A percentile compares a stretch with the other conserved stretches of the same genome.
Conservation (phyloP, 1,139 yeast species). For the Pichia sp. region DNA sequence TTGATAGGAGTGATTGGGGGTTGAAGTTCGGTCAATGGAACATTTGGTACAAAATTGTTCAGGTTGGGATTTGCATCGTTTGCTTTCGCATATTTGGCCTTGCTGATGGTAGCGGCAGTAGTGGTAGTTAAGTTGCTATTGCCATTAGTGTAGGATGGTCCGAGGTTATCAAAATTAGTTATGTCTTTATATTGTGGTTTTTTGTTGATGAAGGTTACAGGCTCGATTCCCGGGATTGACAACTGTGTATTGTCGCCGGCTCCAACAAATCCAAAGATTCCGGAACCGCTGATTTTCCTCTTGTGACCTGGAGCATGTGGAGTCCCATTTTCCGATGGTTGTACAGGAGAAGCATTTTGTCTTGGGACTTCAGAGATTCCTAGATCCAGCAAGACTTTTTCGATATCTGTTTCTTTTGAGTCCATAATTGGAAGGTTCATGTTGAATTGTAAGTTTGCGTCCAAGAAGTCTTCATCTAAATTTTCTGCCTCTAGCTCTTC, state of each 20-base stretch:
- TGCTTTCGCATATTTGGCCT: background rate
- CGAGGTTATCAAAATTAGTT: conserved; percentile 24
- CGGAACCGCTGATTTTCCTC: conserved; percentile 47
- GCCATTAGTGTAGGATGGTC: conserved; percentile 4
- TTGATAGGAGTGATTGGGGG: background rate
- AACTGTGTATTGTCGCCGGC: conserved; percentile 45
- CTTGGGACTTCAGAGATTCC: conserved; percentile 42
- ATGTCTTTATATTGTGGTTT: conserved; percentile 28
- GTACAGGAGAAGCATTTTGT: background rate
- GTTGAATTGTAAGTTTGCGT: conserved; percentile 10
- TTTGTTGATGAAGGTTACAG: conserved; percentile 24
- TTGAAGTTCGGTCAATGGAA: background rate
- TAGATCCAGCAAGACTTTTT: conserved; percentile 37
- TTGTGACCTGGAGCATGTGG: conserved; percentile 19
- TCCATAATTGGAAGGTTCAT: background rate
- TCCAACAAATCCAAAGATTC: conserved; percentile 50
- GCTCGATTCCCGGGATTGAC: conserved; percentile 41
- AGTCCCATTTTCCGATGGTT: background rate
- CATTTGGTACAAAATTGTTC: background rate
- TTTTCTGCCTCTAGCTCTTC: background rate
- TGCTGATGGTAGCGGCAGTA: conserved; percentile 1
- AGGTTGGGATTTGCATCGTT: background rate
- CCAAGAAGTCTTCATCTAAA: conserved; percentile 15
- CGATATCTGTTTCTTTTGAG: conserved; percentile 24
- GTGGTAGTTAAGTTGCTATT: background rate